Base-by-base conservation (phyloP, 495 filamentous ascomycete species). In the Hyphodiscus hymeniophilus region DNA sequence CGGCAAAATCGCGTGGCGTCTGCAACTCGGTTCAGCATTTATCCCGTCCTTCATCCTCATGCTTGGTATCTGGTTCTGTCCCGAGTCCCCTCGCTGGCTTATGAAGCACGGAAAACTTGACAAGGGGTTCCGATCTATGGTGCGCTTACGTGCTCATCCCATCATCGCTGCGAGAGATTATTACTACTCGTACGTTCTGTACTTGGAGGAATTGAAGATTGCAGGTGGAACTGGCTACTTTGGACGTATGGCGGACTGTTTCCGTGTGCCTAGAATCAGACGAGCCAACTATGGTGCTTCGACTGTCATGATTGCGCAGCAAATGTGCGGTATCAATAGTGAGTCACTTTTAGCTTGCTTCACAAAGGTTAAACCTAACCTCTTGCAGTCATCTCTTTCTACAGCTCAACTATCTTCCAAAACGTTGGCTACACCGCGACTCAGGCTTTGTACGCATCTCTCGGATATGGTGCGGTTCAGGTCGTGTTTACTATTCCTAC, bases 281-380 rank as follows among this genome's bases (percentile, higher is more conserved):
- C 77, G 87, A 28, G 87, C 87, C 3, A 76, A 83, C 67, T 52
- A 85, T 32, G 84, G 83, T 2, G 83, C 80, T 1, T 73, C 81
- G 56, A 81, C 88, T 52, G 81, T 91, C 45, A 89, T 90, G 85
- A 89, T 88, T 51, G 80, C 87, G 77, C 88, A 92, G 57, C 88
- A 90, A 64, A 81, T 87, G 58, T 54, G 63, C 8, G n/a, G 17
- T 52, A 24, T n/a, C 17, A 16, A 4, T 28, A 3, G 2, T 7
- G 7, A 4, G 24, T 8, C 7, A 20, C 26, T 6, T 15, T n/a
- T n/a, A n/a, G n/a, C n/a, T n/a, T n/a, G n/a, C n/a, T n/a, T n/a
- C n/a, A n/a, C n/a, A n/a, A n/a, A n/a, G n/a, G n/a, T n/a, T n/a
- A n/a, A n/a, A n/a, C n/a, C n/a, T n/a, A n/a, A n/a, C 13, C 6